A percentile compares a stretch with the other conserved stretches of the same genome.
phyloP scores from a whole-genome alignment of 1,139 yeast genomes.

The Yamadazyma friedrichii region DNA sequence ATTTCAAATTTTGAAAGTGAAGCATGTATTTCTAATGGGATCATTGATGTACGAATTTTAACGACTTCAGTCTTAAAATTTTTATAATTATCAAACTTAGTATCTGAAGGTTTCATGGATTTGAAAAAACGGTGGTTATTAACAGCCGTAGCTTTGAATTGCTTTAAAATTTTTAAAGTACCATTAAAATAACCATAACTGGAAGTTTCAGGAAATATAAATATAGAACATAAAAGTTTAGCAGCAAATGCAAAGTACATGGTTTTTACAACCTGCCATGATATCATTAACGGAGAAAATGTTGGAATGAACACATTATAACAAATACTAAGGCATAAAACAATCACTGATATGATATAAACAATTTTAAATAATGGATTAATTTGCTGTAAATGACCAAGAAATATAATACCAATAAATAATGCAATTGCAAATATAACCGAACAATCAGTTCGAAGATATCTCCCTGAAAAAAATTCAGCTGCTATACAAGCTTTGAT shows the following conservation, averaged over 20 bases:
- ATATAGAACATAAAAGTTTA: slow-evolving; percentile 17
- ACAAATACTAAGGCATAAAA: slow-evolving; percentile 22
- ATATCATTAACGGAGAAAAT: slow-evolving; percentile 24
- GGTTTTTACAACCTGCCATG: slow-evolving; percentile 23
- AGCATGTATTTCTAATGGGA: slow-evolving; percentile 23
- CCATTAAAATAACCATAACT: slow-evolving; percentile 23
- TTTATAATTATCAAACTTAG: slow-evolving; percentile 23
- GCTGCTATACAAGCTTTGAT: slow-evolving; percentile 20
- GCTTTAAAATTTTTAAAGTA: slow-evolving; percentile 15
- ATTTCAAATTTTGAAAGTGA: slow-evolving; percentile 23
- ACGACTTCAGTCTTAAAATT: slow-evolving; percentile 21
- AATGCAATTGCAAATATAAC: slow-evolving; percentile 28
- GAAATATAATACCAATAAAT: slow-evolving; percentile 22
- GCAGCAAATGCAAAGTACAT: slow-evolving; percentile 25
- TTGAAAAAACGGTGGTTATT: slow-evolving; percentile 25
- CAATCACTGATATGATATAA: slow-evolving; percentile 25
- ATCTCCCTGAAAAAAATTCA: slow-evolving; percentile 29
- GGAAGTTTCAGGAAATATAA: slow-evolving; percentile 35
- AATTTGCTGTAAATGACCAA: slow-evolving; percentile 24
- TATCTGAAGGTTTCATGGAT: slow-evolving; percentile 30
- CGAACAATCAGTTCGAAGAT: slow-evolving; percentile 24
- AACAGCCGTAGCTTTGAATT: slow-evolving; percentile 16
- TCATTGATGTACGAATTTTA: slow-evolving; percentile 19
- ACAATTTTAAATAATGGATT: slow-evolving; percentile 22
- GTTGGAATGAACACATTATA: slow-evolving; percentile 29